Base-by-base conservation (phyloP, 306 rosid genomes). In the Sicyos baderoa region DNA sequence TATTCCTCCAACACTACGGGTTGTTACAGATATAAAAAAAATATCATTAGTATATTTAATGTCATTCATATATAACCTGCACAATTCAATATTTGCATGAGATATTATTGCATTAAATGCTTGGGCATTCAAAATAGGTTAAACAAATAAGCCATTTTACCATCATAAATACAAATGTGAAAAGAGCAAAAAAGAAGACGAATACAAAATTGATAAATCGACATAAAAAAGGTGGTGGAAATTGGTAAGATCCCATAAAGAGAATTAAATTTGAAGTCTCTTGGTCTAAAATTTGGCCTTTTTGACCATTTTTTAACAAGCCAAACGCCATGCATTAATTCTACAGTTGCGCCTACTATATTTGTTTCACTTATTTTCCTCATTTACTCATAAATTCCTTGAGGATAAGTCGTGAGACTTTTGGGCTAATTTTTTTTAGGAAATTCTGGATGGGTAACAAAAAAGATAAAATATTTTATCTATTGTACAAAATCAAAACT, bases 211-310 rank as follows among this genome's bases (percentile, higher is more conserved):
- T 0, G 45, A 40, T 10, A 40, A 7, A 6, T 35, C 7, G 4
- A 35, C 40, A 7, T 40, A 40, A 21, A 10, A 55, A 19, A 55
- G 29, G 6, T 14, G 13, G n/a, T 55, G 60, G n/a, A 22, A 13
- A 58, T 27, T 58, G 9, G 17, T 11, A 55, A 55, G 37, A 55
- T 17, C 42, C 40, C 63, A 56, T 22, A 23, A 56, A 56, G 3
- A 15, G 66, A 59, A 59, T 7, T 59, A 29, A 59, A 16, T 59
- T 14, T 9, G 4, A 9, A 60, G 67, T 32, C 8, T 29, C 4
- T 60, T 35, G 48, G 67, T 60, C 67, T 35, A 60, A 60, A 32
- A 8, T 60, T 60, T 60, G 67, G 67, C 23, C 22, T 35, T 16
- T 57, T 60, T 60, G 47, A 35, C 48, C 67, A 60, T 2, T 32